Conservation (phyloP, 2,329 filamentous ascomycete species). For the Neurospora crassa region DNA sequence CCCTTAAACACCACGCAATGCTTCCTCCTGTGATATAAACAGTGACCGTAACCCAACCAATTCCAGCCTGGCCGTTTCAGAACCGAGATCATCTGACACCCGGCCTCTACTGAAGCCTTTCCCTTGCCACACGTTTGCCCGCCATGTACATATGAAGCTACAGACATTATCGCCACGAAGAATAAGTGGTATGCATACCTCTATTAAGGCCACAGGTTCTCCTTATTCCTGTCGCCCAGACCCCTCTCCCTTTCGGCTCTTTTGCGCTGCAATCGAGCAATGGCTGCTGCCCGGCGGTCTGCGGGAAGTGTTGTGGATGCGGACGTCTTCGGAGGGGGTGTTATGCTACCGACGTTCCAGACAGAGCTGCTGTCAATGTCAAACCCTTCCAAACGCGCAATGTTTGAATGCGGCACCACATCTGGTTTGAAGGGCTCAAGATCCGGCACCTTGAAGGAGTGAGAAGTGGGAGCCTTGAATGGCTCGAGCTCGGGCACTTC, state of each 20-base stretch:
- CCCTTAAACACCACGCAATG: constrained; percentile 8
- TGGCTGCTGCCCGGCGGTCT: constrained; percentile 42
- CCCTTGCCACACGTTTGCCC: background rate
- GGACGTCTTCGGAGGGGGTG: constrained; percentile 24
- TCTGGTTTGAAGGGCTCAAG: background rate
- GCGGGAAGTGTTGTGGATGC: constrained; percentile 35
- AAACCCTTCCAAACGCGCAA: constrained; percentile 34
- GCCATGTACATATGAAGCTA: background rate
- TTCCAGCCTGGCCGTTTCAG: background rate
- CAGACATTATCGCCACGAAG: background rate
- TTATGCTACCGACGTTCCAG: constrained; percentile 17
- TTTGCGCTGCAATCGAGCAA: constrained; percentile 44
- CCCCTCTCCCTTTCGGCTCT: constrained; percentile 39
- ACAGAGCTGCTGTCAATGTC: constrained; percentile 21
- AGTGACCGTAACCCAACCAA: background rate
- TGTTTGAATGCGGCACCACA: constrained; percentile 19
- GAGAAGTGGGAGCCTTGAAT: background rate
- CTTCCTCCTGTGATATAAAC: background rate
- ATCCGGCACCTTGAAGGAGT: background rate
- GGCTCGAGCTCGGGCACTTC: background rate
- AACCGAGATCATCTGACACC: constrained; percentile 1
- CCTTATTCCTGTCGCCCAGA: constrained; percentile 34
- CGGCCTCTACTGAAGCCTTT: background rate
- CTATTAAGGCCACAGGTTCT: constrained; percentile 36
- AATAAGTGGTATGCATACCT: constrained; percentile 2